These are phyloP conservation scores for Elongisporangium anandrum DNA, from an alignment of 352 stramenopile species.

Conservation along the genomic window DNA sequence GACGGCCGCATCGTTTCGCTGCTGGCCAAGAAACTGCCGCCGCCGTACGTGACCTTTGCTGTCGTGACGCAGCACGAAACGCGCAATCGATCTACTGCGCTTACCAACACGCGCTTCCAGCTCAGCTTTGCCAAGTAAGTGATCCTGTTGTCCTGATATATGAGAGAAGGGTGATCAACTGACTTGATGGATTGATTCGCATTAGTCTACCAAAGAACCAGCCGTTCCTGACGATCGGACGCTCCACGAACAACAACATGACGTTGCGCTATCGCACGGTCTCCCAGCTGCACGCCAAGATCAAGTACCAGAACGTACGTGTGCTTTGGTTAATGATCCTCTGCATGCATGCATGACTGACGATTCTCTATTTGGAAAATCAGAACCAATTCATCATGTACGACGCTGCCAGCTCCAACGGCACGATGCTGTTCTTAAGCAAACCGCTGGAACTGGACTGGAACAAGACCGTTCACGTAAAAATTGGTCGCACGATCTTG, in stretches of 20 bases:
- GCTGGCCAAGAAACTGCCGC: conserved; percentile 81
- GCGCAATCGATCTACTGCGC: conserved; percentile 66
- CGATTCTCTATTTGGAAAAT: conserved; percentile 4
- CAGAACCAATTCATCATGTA: conserved; percentile 77
- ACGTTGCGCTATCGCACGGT: conserved; percentile 80
- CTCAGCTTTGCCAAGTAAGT: conserved; percentile 89
- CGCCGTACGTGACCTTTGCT: conserved; percentile 89
- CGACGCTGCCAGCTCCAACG: conserved; percentile 77
- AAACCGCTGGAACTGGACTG: conserved; percentile 77
- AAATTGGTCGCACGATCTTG: conserved; percentile 81
- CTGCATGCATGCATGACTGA: background rate
- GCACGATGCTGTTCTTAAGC: conserved; percentile 82
- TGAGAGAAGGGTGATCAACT: too few species aligned
- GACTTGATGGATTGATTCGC: background rate
- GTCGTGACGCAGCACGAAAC: conserved; percentile 90
- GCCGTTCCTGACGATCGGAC: conserved; percentile 71
- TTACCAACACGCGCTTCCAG: conserved; percentile 92
- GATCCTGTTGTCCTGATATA: background rate
- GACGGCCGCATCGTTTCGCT: conserved; percentile 84
- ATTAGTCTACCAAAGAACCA: conserved; percentile 58
- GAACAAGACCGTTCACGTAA: conserved; percentile 81
- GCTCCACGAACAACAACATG: conserved; percentile 84
- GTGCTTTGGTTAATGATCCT: too few species aligned
- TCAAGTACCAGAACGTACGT: conserved; percentile 80
- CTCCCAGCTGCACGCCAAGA: conserved; percentile 80